Evolutionary conservation across 139 green algal genomes (phyloP), one percentile per base, ranked within the genome.

Genomic region (Chlorella sp.): DNA sequence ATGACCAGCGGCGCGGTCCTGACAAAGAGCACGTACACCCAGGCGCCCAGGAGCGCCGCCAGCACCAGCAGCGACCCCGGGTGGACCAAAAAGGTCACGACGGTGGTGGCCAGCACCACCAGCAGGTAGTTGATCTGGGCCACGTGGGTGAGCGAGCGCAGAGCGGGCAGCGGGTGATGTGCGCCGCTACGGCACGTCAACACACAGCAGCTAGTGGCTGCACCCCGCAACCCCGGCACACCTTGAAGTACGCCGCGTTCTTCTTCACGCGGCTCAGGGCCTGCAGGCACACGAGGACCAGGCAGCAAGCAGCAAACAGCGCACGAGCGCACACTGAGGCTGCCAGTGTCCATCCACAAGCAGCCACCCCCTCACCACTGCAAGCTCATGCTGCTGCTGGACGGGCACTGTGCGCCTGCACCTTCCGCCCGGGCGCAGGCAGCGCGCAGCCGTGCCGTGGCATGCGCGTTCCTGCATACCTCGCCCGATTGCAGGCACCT

Each of bases 101-200:
- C 72, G 2, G 89, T 78, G 2, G 88, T 89, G 22, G 79, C 62
- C 29, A 95, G 24, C 17, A 91, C 81, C 5, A 93, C 74, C 24
- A 96, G 82, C 23, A 89, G 62, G 77, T 98, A 98, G 84, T 98
- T 98, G 64, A 94, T n/a, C n/a, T n/a, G n/a, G n/a, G n/a, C n/a
- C 31, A 14, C 22, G 14, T 36, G 61, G 23, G 49, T n/a, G 34
- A 55, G 30, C 5, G 51, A 70, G n/a, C 2, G 3, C 2, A 32
- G 36, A n/a, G n/a, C 49, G 23, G 29, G 49, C 49, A 49, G 64
- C 5, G 17, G 49, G 3, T 23, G 23, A 4, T 26, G 30, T 69
- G 49, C 31, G 20, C 30, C 26, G 71, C 30, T n/a, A n/a, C n/a
- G n/a, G 31, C 50, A 27, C 31, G 14, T 27, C 29, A 29, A 31